phyloP scores from a whole-genome alignment of 2,329 filamentous ascomycete genomes.

The Botryotinia narcissicola region DNA sequence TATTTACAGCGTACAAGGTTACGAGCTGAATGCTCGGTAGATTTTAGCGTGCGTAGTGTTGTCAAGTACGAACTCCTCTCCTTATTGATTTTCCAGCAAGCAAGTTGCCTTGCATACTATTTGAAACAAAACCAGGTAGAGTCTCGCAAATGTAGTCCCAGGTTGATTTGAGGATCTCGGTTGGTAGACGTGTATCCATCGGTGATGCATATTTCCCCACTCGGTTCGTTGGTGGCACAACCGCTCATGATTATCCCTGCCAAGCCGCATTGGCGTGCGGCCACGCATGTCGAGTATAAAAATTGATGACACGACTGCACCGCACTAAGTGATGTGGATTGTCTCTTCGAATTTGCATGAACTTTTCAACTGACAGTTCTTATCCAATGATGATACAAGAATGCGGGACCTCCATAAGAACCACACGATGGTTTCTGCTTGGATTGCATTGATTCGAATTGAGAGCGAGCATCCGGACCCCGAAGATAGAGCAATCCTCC shows the following conservation, averaged over 20 bases:
- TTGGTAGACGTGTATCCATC: neutral
- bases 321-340: neutral
- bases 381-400: neutral
- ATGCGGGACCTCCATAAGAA: neutral
- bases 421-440: neutral
- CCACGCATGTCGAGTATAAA: constrained; percentile 5
- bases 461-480: neutral
- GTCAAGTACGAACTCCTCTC: neutral
- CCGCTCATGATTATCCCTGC: neutral
- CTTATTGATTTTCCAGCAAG: neutral
- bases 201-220: constrained; percentile 5
- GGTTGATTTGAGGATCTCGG: neutral
- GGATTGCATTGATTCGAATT: neutral
- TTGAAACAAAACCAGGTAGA: constrained; percentile 7
- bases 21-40: neutral
- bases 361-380: no score
- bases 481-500: neutral
- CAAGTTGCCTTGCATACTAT: neutral
- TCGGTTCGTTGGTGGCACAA: neutral
- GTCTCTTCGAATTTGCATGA: neutral
- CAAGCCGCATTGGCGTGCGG: neutral
- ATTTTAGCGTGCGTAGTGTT: neutral
- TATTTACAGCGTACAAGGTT: neutral
- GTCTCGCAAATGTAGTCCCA: neutral
- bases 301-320: neutral